A percentile compares a stretch with the other conserved stretches of the same genome.
Conservation (phyloP, 257 asterid genomes). For the Rauvolfia tetraphylla region DNA sequence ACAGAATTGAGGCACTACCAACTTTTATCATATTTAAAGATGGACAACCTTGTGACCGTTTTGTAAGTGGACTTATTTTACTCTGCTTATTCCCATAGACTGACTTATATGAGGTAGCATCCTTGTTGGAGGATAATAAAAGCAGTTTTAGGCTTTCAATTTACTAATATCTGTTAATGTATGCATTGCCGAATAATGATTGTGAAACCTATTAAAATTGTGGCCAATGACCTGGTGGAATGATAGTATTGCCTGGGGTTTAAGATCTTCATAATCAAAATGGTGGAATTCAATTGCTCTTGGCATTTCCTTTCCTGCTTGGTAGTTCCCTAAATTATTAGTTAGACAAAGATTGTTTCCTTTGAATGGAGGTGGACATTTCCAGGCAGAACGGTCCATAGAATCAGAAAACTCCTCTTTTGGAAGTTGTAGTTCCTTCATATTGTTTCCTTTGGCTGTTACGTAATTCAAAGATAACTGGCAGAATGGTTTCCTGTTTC, state of each 20-base stretch:
- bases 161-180: not conserved
- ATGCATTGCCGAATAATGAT: not conserved
- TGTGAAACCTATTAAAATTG: not conserved
- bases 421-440: not conserved
- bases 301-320: too few relatives aligned
- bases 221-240: not conserved
- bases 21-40: slow-evolving; percentile 87
- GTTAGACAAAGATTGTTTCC: too few relatives aligned
- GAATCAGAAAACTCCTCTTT: not conserved
- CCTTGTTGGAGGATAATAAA: not conserved
- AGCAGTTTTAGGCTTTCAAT: not conserved
- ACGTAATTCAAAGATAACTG: not conserved
- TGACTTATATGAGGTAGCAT: not conserved
- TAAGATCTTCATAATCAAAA: not conserved
- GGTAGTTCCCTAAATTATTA: not conserved
- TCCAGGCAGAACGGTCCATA: too few relatives aligned
- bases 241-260: not conserved
- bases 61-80: slow-evolving; percentile 53
- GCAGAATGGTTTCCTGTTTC: not conserved
- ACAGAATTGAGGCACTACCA: slow-evolving; percentile 81
- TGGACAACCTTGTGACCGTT: slow-evolving; percentile 81
- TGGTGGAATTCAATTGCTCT: not conserved
- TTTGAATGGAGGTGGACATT: not conserved
- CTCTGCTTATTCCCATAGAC: not conserved
- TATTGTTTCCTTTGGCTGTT: not conserved